A percentile compares a stretch with the other conserved stretches of the same genome.
Evolutionary conservation across 345 rosid genomes (phyloP).

Genomic region (Linum trigynum): DNA sequence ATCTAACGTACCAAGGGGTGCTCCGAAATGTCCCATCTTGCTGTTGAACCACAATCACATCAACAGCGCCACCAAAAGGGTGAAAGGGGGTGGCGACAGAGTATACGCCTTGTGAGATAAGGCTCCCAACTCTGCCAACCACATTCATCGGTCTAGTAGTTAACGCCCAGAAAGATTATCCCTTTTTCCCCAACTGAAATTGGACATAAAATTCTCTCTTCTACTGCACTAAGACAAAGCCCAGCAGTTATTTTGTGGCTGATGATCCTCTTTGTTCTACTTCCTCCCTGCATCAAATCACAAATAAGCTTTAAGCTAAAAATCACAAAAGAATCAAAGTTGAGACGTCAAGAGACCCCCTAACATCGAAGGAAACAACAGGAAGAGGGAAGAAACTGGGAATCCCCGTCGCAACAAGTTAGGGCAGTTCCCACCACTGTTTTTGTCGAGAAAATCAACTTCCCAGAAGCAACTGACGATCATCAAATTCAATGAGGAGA

Average conservation of each 20-base stretch:
- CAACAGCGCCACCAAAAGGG: slow-evolving; percentile 96
- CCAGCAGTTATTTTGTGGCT: not conserved
- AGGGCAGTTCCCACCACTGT: not conserved
- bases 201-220: slow-evolving; percentile 1
- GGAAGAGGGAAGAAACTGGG: not conserved
- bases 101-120: slow-evolving; percentile 77
- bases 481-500: not conserved
- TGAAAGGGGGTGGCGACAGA: slow-evolving; percentile 92
- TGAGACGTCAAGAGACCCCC: no score
- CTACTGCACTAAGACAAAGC: not conserved
- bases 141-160: slow-evolving; percentile 52
- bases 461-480: not conserved
- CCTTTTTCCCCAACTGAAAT: slow-evolving; percentile 8
- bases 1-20: slow-evolving; percentile 89
- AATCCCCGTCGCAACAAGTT: not conserved
- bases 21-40: slow-evolving; percentile 73
- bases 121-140: slow-evolving; percentile 81
- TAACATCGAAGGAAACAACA: not conserved
- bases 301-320: not conserved
- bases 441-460: no score
- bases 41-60: slow-evolving; percentile 82
- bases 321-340: not conserved
- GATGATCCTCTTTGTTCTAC: not conserved
- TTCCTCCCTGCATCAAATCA: slow-evolving; percentile 15
- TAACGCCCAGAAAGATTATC: slow-evolving; percentile 5